These are phyloP conservation scores for Boletus bicolor DNA, from an alignment of 768 basidiomycete species.

Conservation along the genomic window DNA sequence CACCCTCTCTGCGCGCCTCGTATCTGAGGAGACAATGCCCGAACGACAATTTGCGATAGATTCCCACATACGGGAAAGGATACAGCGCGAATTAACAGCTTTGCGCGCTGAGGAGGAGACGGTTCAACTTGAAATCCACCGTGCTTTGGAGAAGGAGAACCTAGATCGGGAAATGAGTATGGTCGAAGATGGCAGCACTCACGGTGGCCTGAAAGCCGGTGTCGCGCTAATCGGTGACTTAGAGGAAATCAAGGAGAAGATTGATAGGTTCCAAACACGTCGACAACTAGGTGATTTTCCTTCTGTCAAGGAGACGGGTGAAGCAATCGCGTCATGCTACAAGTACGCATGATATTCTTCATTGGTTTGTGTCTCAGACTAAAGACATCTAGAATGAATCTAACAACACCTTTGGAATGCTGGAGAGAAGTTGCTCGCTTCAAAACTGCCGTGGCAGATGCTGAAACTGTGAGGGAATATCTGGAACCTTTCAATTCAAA, in stretches of 20 bases:
- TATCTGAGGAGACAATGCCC: slow-evolving; percentile 55
- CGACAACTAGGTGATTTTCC: slow-evolving; percentile 53
- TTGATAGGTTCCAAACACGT: slow-evolving; percentile 64
- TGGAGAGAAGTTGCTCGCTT: slow-evolving; percentile 71
- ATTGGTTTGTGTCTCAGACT: not conserved
- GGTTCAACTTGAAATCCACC: slow-evolving; percentile 71
- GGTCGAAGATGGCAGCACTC: slow-evolving; percentile 41
- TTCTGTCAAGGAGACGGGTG: slow-evolving; percentile 52
- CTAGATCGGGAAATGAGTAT: slow-evolving; percentile 66
- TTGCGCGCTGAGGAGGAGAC: slow-evolving; percentile 67
- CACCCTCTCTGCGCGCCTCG: slow-evolving; percentile 65
- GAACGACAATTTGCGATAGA: slow-evolving; percentile 76
- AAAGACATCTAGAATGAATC: slow-evolving; percentile 35
- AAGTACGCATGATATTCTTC: slow-evolving; percentile 38
- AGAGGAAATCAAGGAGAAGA: slow-evolving; percentile 67
- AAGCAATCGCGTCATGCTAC: slow-evolving; percentile 73
- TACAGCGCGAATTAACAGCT: slow-evolving; percentile 62
- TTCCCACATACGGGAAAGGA: slow-evolving; percentile 65
- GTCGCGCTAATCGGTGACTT: slow-evolving; percentile 67
- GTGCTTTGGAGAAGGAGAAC: slow-evolving; percentile 84
- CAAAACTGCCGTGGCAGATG: slow-evolving; percentile 59
- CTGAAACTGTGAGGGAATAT: slow-evolving; percentile 57
- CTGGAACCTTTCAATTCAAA: slow-evolving; percentile 5
- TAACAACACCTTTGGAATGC: slow-evolving; percentile 62
- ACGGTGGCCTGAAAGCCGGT: slow-evolving; percentile 53